A percentile compares a stretch with the other conserved stretches of the same genome.
These are phyloP conservation scores for Chenopodium formosanum DNA, from an alignment of 148 eudicot genomes.

Conservation along the genomic window DNA sequence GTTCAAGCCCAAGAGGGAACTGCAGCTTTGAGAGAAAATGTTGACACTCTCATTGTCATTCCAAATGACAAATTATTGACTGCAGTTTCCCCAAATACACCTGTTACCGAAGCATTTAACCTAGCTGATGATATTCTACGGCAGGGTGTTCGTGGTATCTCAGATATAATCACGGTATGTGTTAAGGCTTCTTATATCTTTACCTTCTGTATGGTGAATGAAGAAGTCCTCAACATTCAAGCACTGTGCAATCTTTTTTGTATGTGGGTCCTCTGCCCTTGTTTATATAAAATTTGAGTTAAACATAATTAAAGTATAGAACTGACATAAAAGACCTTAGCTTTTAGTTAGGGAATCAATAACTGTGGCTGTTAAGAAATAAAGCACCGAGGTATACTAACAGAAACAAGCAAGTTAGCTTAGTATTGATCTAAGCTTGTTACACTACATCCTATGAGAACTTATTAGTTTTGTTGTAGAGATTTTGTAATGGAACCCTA, in stretches of 20 bases:
- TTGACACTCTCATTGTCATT: constrained; percentile 92
- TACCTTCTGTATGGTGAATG: not conserved
- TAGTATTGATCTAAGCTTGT: not conserved
- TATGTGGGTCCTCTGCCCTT: not conserved
- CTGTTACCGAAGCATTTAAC: constrained; percentile 97
- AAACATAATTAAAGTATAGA: not conserved
- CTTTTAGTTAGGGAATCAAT: not conserved
- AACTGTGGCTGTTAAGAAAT: not conserved
- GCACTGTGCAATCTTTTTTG: not conserved
- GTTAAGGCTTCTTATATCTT: constrained; percentile 2
- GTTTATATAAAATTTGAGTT: not conserved
- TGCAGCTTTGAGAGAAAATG: constrained; percentile 95
- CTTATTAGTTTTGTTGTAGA: not conserved
- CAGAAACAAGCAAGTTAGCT: not conserved
- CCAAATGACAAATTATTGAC: constrained; percentile 96
- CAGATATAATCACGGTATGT: constrained; percentile 91
- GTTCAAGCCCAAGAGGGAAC: constrained; percentile 99
- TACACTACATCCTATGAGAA: not conserved
- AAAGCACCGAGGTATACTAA: not conserved
- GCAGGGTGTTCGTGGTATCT: constrained; percentile 99
- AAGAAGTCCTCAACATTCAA: not conserved
- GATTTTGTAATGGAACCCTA: not conserved
- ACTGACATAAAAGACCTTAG: not conserved
- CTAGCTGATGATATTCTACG: constrained; percentile 98
- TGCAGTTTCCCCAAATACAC: constrained; percentile 94